Evolutionary conservation across 805 yeast species (phyloP), one percentile per base, ranked within the genome.

Genomic region (Grigorovia jiainica): DNA sequence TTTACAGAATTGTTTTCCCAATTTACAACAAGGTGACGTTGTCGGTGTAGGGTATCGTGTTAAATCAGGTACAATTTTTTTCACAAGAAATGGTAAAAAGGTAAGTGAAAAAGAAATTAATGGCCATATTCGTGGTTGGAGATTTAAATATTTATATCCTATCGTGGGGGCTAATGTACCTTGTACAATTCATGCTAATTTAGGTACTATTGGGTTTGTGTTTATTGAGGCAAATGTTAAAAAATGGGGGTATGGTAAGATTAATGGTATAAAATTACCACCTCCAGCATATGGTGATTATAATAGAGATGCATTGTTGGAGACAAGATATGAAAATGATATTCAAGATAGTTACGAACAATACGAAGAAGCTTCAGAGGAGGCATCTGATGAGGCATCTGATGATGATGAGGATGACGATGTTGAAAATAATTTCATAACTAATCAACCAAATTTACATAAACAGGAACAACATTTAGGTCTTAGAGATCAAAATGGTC

Each of bases 171-270:
- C 96, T 5, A 81, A 76, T 42, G 82, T 87, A 31, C 76, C 81
- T 5, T 84, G 95, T 51, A 74, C 80, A 7, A 67, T 92, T n/a
- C 89, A 84, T 60, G 94, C 84, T 9, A 92, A 87, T 55, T 64
- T 92, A 43, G 98, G 98, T 16, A 90, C 85, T 52, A 71, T 78
- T 43, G 97, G 96, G 2, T 87, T 76, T 63, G 96, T 89, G 2
- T 87, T 75, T 56, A 85, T 89, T 38, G 96, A 89, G 57, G 96
- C 86, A 2, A 87, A 87, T 57, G 95, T 89, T 31, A 87, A 87
- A 58, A 87, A 84, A 58, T 87, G 96, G 96, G 95, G 95, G 5
- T 81, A 82, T 53, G 95, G 95, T n/a, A 90, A 92, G 3, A 71
- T 82, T 32, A 84, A 81, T 50, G 98, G 97, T 1, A 75, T 72